Base-by-base conservation (phyloP, 805 yeast genomes). In the Yarrowia yakushimensis region DNA sequence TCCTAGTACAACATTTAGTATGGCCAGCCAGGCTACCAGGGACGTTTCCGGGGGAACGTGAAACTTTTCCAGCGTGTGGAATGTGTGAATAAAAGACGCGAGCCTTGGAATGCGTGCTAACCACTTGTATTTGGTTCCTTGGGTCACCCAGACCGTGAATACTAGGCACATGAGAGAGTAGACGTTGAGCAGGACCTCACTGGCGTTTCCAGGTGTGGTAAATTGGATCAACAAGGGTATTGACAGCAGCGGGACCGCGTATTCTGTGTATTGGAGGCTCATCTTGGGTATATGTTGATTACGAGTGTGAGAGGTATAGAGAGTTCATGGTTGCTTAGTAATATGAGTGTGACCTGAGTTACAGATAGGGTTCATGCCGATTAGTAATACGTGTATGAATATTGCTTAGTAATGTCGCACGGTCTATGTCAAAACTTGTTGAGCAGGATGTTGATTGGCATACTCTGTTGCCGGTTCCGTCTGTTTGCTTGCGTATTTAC, bases 21-120 rank as follows among this genome's bases (percentile, higher is more conserved):
- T 12, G 4, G 59, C 18, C 4, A 52, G 34, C 59, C 42, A 34
- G 3, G 59, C 59, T 8, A 52, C n/a, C 3, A 33, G 59, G 2
- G 43, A 23, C 10, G 33, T 23, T 27, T 52, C 59, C n/a, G 59
- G 59, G 2, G 59, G 25, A 2, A 33, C 8, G 13, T 36, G 33
- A 12, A 52, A 52, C 43, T 52, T 52, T 41, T 52, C 59, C 2
- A 52, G 59, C 0, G 43, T 52, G 13, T 52, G 59, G 12, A 52
- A 52, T 2, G 59, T 52, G 20, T 52, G 59, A 6, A 52, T 52
- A 25, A 52, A 34, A 1, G 59, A 34, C 15, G 36, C 10, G 17
- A 36, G 3, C 6, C 43, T 18, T 17, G 59, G 59, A 2, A 52
- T 10, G n/a, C 59, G 59, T 25, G 59, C 34, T 15, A 52, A 4